Evolutionary conservation across 164 flowering plant species (phyloP).

Genomic region (Stephania yunnanensis): DNA sequence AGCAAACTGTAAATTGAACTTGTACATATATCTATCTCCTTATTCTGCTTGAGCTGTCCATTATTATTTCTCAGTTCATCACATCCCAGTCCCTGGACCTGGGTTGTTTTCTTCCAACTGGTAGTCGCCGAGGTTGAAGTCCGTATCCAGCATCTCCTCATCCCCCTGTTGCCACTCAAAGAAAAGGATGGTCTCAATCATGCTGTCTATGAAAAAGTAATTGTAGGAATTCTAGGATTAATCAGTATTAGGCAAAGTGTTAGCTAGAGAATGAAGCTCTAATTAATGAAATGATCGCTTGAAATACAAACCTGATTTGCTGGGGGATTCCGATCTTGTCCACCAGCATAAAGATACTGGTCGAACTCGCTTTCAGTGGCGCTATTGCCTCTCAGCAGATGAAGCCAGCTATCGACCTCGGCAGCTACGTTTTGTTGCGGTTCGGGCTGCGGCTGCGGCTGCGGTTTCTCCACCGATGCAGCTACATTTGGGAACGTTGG

Average conservation of each 20-base stretch:
- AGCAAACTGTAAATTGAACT: neutral
- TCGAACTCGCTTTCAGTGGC: neutral
- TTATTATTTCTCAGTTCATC: neutral
- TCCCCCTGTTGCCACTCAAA: constrained; percentile 9
- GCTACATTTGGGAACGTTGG: neutral
- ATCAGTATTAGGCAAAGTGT: neutral
- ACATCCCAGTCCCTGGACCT: neutral
- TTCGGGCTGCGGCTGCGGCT: neutral
- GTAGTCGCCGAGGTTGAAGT: constrained; percentile 1
- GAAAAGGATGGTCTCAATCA: neutral
- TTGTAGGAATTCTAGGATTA: neutral
- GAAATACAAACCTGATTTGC: neutral
- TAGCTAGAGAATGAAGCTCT: neutral
- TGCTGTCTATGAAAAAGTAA: too few species aligned
- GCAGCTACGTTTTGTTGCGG: neutral
- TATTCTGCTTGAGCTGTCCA: neutral
- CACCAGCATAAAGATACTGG: neutral
- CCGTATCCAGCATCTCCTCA: constrained; percentile 4
- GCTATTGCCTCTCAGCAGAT: neutral
- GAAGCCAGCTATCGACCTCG: neutral
- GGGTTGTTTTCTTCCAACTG: neutral
- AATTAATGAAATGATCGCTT: neutral
- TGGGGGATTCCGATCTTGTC: neutral
- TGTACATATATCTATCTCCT: neutral
- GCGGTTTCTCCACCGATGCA: neutral